Percentiles rank a stretch among this genome's conserved stretches.
Evolutionary conservation across 2,329 filamentous ascomycete genomes (phyloP).

Genomic region (Elsinoe batatas): DNA sequence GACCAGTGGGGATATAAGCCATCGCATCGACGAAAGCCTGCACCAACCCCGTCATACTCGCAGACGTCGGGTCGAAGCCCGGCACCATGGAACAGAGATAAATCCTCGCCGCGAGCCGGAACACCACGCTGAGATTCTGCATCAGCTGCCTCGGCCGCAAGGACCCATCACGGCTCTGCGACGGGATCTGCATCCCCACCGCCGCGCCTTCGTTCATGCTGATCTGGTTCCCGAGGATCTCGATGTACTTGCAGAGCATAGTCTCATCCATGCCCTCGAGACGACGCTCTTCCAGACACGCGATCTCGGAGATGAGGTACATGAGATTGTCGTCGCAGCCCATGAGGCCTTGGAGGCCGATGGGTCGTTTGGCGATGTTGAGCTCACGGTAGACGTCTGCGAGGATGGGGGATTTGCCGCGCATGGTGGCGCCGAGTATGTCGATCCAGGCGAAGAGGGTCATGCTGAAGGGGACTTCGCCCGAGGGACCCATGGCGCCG

Average conservation of each 20-base stretch:
- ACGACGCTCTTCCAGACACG: constrained; percentile 87
- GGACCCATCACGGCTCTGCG: constrained; percentile 52
- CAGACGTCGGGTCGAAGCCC: constrained; percentile 67
- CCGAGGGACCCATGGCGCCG: constrained; percentile 32
- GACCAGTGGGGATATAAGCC: constrained; percentile 70
- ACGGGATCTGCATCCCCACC: constrained; percentile 27
- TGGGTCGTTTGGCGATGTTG: constrained; percentile 56
- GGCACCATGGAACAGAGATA: constrained; percentile 95
- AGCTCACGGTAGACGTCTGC: constrained; percentile 94
- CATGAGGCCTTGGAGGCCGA: constrained; percentile 86
- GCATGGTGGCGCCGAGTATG: constrained; percentile 88
- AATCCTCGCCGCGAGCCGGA: constrained; percentile 84
- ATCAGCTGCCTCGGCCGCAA: constrained; percentile 75
- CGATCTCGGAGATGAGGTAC: constrained; percentile 96
- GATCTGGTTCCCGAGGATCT: constrained; percentile 78
- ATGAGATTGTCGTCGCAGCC: constrained; percentile 95
- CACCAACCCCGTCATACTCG: constrained; percentile 65
- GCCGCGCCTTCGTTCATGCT: constrained; percentile 61
- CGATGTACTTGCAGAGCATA: constrained; percentile 78
- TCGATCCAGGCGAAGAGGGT: constrained; percentile 91
- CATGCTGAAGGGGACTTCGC: constrained; percentile 84
- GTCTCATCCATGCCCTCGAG: constrained; percentile 72
- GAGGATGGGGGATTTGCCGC: constrained; percentile 74
- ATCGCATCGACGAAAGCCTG: constrained; percentile 68
- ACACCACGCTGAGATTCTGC: constrained; percentile 80